Conservation (phyloP, 1,284 basidiomycete genomes). For the Ustilago hordei region DNA sequence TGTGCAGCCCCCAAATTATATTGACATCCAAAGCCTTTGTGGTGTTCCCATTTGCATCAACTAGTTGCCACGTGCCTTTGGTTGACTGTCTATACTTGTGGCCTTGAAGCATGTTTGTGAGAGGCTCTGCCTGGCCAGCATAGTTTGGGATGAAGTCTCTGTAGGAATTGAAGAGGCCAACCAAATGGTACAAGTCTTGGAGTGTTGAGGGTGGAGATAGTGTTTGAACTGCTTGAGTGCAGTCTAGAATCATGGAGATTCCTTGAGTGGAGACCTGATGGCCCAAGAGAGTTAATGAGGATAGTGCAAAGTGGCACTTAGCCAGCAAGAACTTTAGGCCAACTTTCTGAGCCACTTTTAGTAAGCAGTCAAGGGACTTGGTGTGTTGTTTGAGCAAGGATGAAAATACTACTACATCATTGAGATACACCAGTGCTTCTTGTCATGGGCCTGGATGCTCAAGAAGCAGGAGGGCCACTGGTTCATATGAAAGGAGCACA, state of each 20-base stretch:
- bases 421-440: neutral
- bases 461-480: too few species aligned
- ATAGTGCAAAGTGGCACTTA: slow-evolving; percentile 4
- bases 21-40: neutral
- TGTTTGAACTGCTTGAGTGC: neutral
- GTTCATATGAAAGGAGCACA: too few species aligned
- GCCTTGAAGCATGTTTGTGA: neutral
- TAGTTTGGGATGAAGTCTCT: slow-evolving; percentile 13
- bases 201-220: neutral
- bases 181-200: slow-evolving; percentile 10
- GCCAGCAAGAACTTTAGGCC: neutral
- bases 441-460: too few species aligned
- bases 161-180: slow-evolving; percentile 19
- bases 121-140: slow-evolving; percentile 1
- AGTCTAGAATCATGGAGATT: neutral
- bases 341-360: neutral
- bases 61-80: slow-evolving; percentile 2
- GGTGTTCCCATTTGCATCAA: neutral
- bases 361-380: neutral
- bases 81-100: neutral
- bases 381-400: neutral
- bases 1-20: neutral
- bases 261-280: neutral
- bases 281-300: neutral
- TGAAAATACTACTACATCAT: neutral